Evolutionary conservation across 805 yeast genomes (phyloP).

Genomic region (Candida hungchunana): DNA sequence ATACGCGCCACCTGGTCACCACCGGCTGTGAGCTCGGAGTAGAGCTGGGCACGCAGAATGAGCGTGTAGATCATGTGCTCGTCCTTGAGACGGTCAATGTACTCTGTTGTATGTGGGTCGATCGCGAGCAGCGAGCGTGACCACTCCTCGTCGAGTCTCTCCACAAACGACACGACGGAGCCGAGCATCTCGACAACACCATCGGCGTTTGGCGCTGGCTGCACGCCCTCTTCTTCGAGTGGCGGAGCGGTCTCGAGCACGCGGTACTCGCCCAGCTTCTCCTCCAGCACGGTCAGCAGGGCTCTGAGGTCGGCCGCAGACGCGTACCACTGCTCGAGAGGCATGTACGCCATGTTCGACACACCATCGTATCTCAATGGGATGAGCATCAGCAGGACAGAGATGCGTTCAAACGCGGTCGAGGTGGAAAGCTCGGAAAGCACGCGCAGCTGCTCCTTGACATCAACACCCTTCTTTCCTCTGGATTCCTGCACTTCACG

Average conservation of each 20-base stretch:
- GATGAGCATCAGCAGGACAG: slow-evolving; percentile 73
- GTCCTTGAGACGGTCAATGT: slow-evolving; percentile 83
- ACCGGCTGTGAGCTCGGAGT: slow-evolving; percentile 52
- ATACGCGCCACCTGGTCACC: slow-evolving; percentile 64
- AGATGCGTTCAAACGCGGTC: slow-evolving; percentile 69
- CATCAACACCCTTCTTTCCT: slow-evolving; percentile 93
- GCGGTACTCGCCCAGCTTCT: slow-evolving; percentile 50
- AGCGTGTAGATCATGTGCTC: slow-evolving; percentile 73
- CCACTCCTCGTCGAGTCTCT: slow-evolving; percentile 93
- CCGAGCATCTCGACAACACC: slow-evolving; percentile 80
- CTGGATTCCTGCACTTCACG: slow-evolving; percentile 78
- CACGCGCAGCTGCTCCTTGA: slow-evolving; percentile 65
- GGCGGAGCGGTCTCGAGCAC: slow-evolving; percentile 71
- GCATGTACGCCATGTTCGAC: slow-evolving; percentile 64
- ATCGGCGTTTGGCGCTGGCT: slow-evolving; percentile 56
- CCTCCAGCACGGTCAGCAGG: slow-evolving; percentile 67
- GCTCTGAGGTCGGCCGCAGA: slow-evolving; percentile 58
- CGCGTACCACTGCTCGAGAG: slow-evolving; percentile 74
- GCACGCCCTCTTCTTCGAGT: slow-evolving; percentile 68
- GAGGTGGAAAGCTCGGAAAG: slow-evolving; percentile 51
- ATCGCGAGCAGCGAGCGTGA: slow-evolving; percentile 80
- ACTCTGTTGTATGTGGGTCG: slow-evolving; percentile 95
- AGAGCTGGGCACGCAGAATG: slow-evolving; percentile 80
- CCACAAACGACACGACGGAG: slow-evolving; percentile 79
- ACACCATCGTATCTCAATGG: slow-evolving; percentile 85